Evolutionary conservation across 2,329 filamentous ascomycete genomes (phyloP), one percentile per base, ranked within the genome.

Genomic region (Aspergillus sojae): DNA sequence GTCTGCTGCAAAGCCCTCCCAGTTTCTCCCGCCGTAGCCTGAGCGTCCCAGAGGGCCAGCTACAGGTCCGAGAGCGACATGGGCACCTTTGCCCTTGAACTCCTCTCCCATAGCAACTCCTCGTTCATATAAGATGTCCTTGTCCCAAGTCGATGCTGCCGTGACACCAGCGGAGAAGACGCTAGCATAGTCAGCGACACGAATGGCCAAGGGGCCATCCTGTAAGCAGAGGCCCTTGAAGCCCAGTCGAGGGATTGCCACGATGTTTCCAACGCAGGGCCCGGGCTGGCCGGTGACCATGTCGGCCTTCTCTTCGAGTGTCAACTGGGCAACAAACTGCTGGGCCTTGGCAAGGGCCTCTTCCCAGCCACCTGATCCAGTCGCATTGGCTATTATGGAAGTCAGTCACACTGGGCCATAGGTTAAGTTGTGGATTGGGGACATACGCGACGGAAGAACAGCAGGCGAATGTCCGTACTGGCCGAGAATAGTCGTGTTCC

Each of bases 111-210:
- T 84, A 52, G 82, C 82, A 11, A 79, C 74, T 0, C 80, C 87
- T 45, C 86, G 76, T 54, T 81, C 74, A 59, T 86, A 84, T 0
- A 86, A 83, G 63, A 89, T 69, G 4, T 83, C 80, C 57, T 75
- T 78, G 63, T 88, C 85, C 87, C 87, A 89, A 9, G 75, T 77
- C 1, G 89, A 88, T 23, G 89, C 90, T 1, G 84, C 85, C 0
- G 89, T 92, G 65, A 93, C 89, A 41, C 91, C 91, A 16, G 89
- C 86, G 1, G 90, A 89, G 68, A 94, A 94, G 0, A 87, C 89
- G 1, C 90, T 92, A 52, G 88, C 85, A 65, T 91, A 87, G 67
- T 92, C 89, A 3, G 88, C 87, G 19, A 85, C 84, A 7, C 89
- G 85, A 23, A 94, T 81, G 26, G 91, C 90, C 55, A 72, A 59